These are phyloP conservation scores for Vitis hybrid DNA, from an alignment of 177 flowering plant species.

Conservation along the genomic window DNA sequence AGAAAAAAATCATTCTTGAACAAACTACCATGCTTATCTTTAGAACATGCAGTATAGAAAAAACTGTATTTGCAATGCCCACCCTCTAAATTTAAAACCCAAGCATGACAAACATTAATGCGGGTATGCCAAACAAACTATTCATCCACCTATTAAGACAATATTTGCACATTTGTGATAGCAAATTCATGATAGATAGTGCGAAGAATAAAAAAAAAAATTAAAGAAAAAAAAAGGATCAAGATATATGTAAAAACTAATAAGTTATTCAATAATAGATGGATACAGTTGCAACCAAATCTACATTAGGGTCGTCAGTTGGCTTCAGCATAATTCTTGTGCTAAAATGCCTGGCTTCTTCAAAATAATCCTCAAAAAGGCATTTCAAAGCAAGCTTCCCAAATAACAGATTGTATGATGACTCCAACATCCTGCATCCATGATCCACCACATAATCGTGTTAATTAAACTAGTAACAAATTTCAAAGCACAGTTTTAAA, in stretches of 20 bases:
- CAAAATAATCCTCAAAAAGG: slow-evolving; percentile 93
- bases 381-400: slow-evolving; percentile 87
- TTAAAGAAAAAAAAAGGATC: background rate
- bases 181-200: background rate
- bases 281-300: slow-evolving; percentile 90
- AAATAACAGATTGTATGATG: slow-evolving; percentile 78
- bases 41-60: too few species aligned
- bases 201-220: background rate
- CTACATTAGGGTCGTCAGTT: slow-evolving; percentile 89
- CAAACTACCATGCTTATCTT: too few species aligned
- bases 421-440: slow-evolving; percentile 85
- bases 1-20: too few species aligned
- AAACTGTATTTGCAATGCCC: too few species aligned
- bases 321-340: slow-evolving; percentile 88
- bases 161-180: too few species aligned
- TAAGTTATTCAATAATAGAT: background rate
- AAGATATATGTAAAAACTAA: background rate
- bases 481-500: too few species aligned
- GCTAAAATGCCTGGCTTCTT: slow-evolving; percentile 68
- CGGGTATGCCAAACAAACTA: too few species aligned
- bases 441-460: background rate
- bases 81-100: too few species aligned
- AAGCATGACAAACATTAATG: too few species aligned
- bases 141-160: too few species aligned
- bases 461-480: background rate